Base-by-base conservation (phyloP, 2,329 filamentous ascomycete species). In the Alternaria arbusti region DNA sequence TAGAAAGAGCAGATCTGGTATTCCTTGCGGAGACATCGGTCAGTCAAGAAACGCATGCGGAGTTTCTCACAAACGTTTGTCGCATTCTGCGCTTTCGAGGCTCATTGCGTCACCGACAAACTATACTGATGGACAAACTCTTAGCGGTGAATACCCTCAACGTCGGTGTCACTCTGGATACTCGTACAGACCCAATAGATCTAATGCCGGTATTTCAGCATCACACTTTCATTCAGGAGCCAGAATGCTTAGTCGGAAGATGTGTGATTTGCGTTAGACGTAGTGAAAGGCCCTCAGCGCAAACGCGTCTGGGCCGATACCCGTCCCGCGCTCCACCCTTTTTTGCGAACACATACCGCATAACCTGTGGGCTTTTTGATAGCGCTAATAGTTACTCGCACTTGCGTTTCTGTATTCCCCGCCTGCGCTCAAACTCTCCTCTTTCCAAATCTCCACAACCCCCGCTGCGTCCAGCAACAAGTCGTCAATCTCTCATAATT, bases 1-100 rank as follows among this genome's bases (percentile, higher is more conserved):
- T 51, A 22, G 17, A 13, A 36, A 15, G 17, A 23, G 20, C 13
- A 26, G 17, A 23, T n/a, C 30, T 15, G 17, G 28, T 51, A n/a
- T n/a, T 15, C 3, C 3, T n/a, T 2, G 13, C 49, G 28, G 12
- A 15, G 0, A 13, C 1, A 30, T n/a, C 12, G 6, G 2, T 0
- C 6, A 20, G 10, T 6, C 5, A 36, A 13, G 17, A 51, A 36
- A 23, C 4, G 7, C 17, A 15, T 1, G 15, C n/a, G 13, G 15
- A 7, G 3, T n/a, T 36, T n/a, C 32, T 36, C 32, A 0, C 0
- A 1, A 9, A 10, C 1, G 3, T 40, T 40, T 40, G 36, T 40
- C 36, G 36, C n/a, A 40, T 40, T 40, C 36, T 40, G 36, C 36
- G 36, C 15, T 17, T 40, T 17, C 36, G n/a, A 40, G 36, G 9